Evolutionary conservation across 495 filamentous ascomycete genomes (phyloP).

Genomic region (Neurospora sp.): DNA sequence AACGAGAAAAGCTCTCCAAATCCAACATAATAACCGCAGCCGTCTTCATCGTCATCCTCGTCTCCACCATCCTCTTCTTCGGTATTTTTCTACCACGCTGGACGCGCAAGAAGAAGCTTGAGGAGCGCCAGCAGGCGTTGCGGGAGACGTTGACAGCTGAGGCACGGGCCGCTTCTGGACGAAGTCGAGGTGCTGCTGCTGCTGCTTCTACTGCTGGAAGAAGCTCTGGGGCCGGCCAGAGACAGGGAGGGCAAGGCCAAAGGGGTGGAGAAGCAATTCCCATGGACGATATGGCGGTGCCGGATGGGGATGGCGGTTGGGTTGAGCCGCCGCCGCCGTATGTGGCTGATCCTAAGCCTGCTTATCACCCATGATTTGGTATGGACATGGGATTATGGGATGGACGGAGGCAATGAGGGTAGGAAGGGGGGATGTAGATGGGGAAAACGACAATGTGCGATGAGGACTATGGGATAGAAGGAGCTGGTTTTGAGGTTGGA

Average conservation of each 20-base stretch:
- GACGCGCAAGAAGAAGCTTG: not conserved
- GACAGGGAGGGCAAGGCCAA: not conserved
- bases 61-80: not conserved
- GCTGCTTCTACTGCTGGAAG: not conserved
- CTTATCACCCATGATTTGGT: not conserved
- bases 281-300: not conserved
- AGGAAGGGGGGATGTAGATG: not conserved
- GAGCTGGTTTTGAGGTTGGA: not conserved
- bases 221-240: not conserved
- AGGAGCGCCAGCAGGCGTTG: not conserved
- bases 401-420: not conserved
- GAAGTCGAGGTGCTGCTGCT: not conserved
- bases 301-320: not conserved
- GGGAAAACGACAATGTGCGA: not conserved
- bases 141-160: not conserved
- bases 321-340: not conserved
- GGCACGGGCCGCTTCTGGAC: not conserved
- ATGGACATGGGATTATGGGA: not conserved
- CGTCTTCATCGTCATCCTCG: not conserved
- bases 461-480: not conserved
- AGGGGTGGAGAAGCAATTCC: not conserved
- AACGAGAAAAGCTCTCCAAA: not conserved
- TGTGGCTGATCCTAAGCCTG: not conserved
- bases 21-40: not conserved
- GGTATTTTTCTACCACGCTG: not conserved